Conservation (phyloP, 192 early-diverging fungal genomes). For the Coemansia sp. region DNA sequence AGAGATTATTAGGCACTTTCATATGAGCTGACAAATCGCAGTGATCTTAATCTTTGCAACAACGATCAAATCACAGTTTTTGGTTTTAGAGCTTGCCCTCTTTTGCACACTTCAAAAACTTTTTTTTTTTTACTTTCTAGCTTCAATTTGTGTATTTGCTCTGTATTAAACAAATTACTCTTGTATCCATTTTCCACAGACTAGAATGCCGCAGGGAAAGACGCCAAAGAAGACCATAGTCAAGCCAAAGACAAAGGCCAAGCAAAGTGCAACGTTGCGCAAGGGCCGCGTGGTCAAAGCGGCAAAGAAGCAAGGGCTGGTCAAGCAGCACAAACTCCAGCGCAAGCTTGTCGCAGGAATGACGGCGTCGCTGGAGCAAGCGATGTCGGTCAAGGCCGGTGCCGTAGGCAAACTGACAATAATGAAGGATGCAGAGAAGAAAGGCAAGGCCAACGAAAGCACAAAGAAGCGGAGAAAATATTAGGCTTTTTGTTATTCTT, state of each 20-base stretch:
- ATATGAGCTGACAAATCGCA: neutral
- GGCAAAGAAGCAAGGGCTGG: constrained; percentile 31
- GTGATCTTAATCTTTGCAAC: neutral
- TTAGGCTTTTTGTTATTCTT: constrained; percentile 18
- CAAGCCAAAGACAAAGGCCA: constrained; percentile 13
- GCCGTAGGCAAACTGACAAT: constrained; percentile 71
- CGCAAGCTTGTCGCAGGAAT: constrained; percentile 47
- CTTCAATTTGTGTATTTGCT: neutral
- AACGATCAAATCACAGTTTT: neutral
- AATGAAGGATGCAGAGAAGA: constrained; percentile 60
- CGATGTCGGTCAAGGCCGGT: constrained; percentile 68
- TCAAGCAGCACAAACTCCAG: constrained; percentile 35
- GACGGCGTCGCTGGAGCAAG: constrained; percentile 45
- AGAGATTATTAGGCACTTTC: neutral
- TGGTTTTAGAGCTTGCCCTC: too few species aligned
- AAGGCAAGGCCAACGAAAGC: constrained; percentile 51
- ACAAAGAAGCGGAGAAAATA: constrained; percentile 49
- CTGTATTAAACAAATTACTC: neutral
- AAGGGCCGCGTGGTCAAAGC: constrained; percentile 45
- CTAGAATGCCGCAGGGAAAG: constrained; percentile 45
- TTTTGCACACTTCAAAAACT: too few species aligned
- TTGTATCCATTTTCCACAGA: neutral
- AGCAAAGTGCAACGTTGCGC: constrained; percentile 8
- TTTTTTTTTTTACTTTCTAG: neutral
- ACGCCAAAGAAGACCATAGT: constrained; percentile 37